phyloP scores from a whole-genome alignment of 2,329 filamentous ascomycete species.

The Colletotrichum paranaense region DNA sequence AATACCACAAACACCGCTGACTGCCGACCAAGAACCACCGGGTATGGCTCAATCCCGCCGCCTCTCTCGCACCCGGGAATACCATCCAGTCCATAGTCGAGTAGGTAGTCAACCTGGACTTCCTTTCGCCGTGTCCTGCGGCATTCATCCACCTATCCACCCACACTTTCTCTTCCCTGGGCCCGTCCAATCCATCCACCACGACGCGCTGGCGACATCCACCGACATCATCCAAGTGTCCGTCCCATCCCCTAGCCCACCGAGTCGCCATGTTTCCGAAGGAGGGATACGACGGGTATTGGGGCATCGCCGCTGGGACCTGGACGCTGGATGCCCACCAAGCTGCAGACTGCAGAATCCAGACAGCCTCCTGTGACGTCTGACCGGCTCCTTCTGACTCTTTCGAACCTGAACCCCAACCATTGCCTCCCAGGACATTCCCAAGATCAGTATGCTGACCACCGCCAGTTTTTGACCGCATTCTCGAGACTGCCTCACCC shows the following conservation, averaged over 20 bases:
- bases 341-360: too few relatives aligned
- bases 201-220: slow-evolving; percentile 8
- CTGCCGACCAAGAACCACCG: neutral
- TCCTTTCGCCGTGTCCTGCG: neutral
- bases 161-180: neutral
- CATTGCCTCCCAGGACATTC: neutral
- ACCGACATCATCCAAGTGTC: slow-evolving; percentile 16
- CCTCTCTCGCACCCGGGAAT: neutral
- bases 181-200: slow-evolving; percentile 17
- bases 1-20: neutral
- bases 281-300: neutral
- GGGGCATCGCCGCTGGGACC: neutral
- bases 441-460: neutral
- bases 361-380: too few relatives aligned
- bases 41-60: neutral
- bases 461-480: slow-evolving; percentile 1
- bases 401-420: neutral
- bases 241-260: neutral
- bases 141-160: neutral
- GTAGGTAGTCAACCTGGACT: neutral
- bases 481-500: neutral
- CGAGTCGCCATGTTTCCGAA: neutral
- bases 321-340: too few relatives aligned
- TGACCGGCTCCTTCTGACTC: too few relatives aligned
- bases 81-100: neutral